Base-by-base conservation (phyloP, 2,329 filamentous ascomycete genomes). In the Exserohilum rostratum region DNA sequence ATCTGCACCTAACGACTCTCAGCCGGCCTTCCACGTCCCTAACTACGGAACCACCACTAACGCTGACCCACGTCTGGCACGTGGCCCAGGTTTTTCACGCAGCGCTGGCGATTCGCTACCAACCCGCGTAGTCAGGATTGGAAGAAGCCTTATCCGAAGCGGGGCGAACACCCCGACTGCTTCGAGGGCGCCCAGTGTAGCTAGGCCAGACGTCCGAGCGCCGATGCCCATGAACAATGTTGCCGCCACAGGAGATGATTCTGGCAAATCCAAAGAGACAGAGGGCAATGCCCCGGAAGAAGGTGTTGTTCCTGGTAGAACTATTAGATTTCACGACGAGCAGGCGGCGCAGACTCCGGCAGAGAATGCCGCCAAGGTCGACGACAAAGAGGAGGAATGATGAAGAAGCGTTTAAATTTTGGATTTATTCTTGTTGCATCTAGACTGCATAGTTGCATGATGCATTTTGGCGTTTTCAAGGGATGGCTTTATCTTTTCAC, bases 291-390 rank as follows among this genome's bases (percentile, higher is more conserved):
- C 15, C 13, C 18, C 35, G 9, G 42, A 37, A 5, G 52, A 55
- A 31, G 47, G 50, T 3, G 47, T 56, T 3, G 29, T 57, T n/a
- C 61, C 53, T 18, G 53, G 64, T 25, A 53, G 69, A 22, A 64
- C 68, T 6, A 73, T 73, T 25, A 56, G 68, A 0, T 72, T 72
- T 20, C 66, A 68, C 7, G 69, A 71, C 58, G 68, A 73, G 42
- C 48, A 47, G 22, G 11, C 18, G 2, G 10, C 12, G 42, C 48
- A 47, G 18, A 9, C 18, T 1, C 9, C 7, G n/a, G n/a, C 18
- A 5, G 18, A 5, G 18, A 33, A 11, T 31, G 37, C 5, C 12
- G 17, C 4, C 18, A 53, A 38, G n/a, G n/a, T 17, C 17, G 31
- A 13, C 7, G 25, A 30, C 4, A 20, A 31, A 20, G 15, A 35